phyloP scores from a whole-genome alignment of 2,329 filamentous ascomycete genomes.

The Bipolaris oryzae region DNA sequence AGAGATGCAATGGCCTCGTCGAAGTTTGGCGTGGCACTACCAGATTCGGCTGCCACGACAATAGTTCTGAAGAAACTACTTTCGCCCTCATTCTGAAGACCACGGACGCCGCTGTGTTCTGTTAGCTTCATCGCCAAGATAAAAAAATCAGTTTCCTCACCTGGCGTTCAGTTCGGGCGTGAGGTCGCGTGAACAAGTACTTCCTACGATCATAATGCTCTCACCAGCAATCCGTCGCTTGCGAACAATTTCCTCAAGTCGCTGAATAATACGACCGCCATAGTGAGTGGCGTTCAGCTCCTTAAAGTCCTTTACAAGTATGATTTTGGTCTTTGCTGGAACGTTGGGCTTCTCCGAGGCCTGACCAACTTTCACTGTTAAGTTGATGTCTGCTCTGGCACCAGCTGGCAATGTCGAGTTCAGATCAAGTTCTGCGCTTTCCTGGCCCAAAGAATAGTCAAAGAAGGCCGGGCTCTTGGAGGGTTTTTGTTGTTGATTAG shows the following conservation, averaged over 20 bases:
- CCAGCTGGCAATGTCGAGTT: slow-evolving; percentile 29
- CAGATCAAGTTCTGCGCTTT: slow-evolving; percentile 32
- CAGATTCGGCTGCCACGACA: slow-evolving; percentile 34
- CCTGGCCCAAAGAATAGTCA: slow-evolving; percentile 34
- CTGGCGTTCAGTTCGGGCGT: slow-evolving; percentile 50
- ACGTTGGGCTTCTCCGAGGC: slow-evolving; percentile 23
- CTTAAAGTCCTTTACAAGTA: slow-evolving; percentile 81
- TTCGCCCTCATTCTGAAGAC: slow-evolving; percentile 53
- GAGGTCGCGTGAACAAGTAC: slow-evolving; percentile 64
- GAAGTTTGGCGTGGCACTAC: slow-evolving; percentile 14
- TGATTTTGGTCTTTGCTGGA: slow-evolving; percentile 62
- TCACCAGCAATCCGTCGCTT: slow-evolving; percentile 73
- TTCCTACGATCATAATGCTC: slow-evolving; percentile 79
- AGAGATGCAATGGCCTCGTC: slow-evolving; percentile 20
- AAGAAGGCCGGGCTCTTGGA: slow-evolving; percentile 35
- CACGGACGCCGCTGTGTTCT: slow-evolving; percentile 46
- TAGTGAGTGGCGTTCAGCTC: slow-evolving; percentile 74
- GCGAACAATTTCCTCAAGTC: slow-evolving; percentile 74
- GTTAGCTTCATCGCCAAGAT: slow-evolving; percentile 9
- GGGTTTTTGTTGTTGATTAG: slow-evolving; percentile 3
- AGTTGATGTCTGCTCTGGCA: slow-evolving; percentile 19
- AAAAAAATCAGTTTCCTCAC: slow-evolving; percentile 2
- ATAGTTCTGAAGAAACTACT: slow-evolving; percentile 44
- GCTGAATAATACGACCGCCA: slow-evolving; percentile 71
- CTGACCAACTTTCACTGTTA: slow-evolving; percentile 30